Evolutionary conservation across 192 early-diverging fungal genomes (phyloP).

Genomic region (Backusella luteola): DNA sequence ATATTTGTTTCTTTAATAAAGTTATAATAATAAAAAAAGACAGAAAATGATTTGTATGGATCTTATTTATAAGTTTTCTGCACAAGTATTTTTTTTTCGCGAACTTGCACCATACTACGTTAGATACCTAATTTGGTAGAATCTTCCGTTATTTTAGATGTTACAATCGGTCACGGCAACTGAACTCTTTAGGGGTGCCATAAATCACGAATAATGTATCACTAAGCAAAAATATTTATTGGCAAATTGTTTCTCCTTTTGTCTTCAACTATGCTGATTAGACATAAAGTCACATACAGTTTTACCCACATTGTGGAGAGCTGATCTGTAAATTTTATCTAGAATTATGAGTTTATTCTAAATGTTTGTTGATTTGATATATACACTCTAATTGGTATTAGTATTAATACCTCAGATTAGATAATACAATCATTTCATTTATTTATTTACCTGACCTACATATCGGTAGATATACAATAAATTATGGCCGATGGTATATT

Average conservation of each 20-base stretch:
- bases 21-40: background rate
- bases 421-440: background rate
- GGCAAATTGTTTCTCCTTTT: background rate
- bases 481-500: background rate
- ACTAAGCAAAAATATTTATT: background rate
- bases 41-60: background rate
- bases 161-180: background rate
- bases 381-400: background rate
- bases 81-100: background rate
- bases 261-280: background rate
- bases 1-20: background rate
- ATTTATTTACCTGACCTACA: background rate
- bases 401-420: background rate
- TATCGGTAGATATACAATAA: background rate
- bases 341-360: background rate
- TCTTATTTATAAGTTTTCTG: background rate
- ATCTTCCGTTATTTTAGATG: background rate
- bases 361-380: background rate
- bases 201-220: background rate
- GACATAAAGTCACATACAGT: background rate
- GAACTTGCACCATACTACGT: background rate
- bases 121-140: background rate
- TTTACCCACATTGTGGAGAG: background rate
- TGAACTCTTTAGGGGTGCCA: background rate
- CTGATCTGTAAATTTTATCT: background rate